A percentile compares a stretch with the other conserved stretches of the same genome.
Conservation (phyloP, 1,284 basidiomycete genomes). For the Malassezia sympodialis region DNA sequence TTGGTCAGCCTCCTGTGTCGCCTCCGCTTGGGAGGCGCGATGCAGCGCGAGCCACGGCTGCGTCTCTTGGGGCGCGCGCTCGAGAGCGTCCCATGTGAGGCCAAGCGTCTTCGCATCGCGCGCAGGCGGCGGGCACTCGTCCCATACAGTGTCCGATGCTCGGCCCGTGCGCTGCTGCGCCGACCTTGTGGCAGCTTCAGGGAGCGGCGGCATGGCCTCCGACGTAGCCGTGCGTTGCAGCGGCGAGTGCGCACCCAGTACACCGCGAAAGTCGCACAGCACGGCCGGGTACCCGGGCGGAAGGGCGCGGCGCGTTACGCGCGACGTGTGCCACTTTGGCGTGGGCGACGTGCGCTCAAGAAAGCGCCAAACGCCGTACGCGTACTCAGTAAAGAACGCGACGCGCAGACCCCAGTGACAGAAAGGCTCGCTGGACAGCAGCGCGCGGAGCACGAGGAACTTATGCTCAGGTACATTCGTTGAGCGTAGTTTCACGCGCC, state of each 20-base stretch:
- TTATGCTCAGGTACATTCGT: constrained; percentile 26
- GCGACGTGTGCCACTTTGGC: background rate
- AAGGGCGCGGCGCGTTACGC: background rate
- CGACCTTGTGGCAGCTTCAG: constrained; percentile 4
- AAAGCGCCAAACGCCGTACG: constrained; percentile 22
- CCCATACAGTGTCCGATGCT: background rate
- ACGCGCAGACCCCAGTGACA: constrained; percentile 37
- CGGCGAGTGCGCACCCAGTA: constrained; percentile 23
- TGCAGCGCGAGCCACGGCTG: background rate
- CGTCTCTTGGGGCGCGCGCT: background rate
- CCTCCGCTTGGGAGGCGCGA: background rate
- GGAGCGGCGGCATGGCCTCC: background rate
- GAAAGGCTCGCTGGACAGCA: constrained; percentile 41
- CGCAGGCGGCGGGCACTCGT: constrained; percentile 5
- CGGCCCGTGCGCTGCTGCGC: constrained; percentile 3
- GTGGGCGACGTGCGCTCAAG: constrained; percentile 15
- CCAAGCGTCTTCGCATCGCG: constrained; percentile 9
- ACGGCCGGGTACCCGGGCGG: constrained; percentile 17
- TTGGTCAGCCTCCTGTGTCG: background rate
- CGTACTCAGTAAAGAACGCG: constrained; percentile 40
- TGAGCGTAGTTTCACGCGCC: background rate
- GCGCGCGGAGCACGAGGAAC: constrained; percentile 40
- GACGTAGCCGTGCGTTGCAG: constrained; percentile 1
- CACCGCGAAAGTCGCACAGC: constrained; percentile 37
- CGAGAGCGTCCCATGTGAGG: constrained; percentile 1